These are phyloP conservation scores for Microdochium bolleyi DNA, from an alignment of 2,329 filamentous ascomycete genomes.

Conservation along the genomic window DNA sequence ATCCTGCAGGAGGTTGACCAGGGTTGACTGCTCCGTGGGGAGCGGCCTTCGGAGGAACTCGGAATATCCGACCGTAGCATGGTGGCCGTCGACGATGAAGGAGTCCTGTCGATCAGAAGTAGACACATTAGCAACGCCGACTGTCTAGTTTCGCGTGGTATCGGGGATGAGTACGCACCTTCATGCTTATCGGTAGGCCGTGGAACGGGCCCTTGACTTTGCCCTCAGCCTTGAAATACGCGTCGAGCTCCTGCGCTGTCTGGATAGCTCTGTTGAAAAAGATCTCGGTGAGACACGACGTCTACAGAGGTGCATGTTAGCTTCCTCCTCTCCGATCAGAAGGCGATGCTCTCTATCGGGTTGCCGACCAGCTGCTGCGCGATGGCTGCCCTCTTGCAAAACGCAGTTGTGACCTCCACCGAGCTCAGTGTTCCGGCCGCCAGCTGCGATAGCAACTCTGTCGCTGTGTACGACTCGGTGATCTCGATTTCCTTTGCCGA, in stretches of 20 bases:
- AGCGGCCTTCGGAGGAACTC: background rate
- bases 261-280: slow-evolving; percentile 13
- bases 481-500: background rate
- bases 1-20: slow-evolving; percentile 45
- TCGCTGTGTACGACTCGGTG: slow-evolving; percentile 11
- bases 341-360: background rate
- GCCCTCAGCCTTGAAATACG: slow-evolving; percentile 3
- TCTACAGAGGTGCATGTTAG: background rate
- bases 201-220: background rate
- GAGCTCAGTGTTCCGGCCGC: slow-evolving; percentile 23
- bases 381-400: slow-evolving; percentile 35
- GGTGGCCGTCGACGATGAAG: slow-evolving; percentile 35
- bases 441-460: slow-evolving; percentile 29
- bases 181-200: background rate
- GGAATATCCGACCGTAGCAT: background rate
- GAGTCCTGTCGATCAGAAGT: slow-evolving; percentile 39
- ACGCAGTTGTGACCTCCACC: slow-evolving; percentile 30
- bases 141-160: no score
- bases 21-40: slow-evolving; percentile 37
- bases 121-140: slow-evolving; percentile 33
- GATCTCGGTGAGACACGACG: slow-evolving; percentile 1
- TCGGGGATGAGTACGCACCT: background rate
- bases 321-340: background rate
- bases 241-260: slow-evolving; percentile 14
- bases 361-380: slow-evolving; percentile 28